Conservation (phyloP, 2,329 filamentous ascomycete species). For the Colletotrichum cereale region DNA sequence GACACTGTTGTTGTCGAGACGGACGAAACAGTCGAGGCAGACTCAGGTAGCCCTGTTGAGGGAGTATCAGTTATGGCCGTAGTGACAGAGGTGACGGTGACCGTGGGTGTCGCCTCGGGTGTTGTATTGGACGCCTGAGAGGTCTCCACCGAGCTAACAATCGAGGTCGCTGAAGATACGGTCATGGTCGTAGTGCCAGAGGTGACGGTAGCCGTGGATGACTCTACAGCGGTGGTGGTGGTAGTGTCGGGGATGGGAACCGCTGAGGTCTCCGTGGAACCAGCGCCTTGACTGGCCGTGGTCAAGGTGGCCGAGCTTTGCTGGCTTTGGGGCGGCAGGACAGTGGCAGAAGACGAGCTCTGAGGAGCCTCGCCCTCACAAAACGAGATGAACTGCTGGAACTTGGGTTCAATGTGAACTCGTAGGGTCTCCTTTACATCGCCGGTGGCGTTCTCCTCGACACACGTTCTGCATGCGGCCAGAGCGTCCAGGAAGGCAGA, state of each 20-base stretch:
- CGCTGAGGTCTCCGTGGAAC: conserved; percentile 24
- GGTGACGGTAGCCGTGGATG: background rate
- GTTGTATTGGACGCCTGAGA: background rate
- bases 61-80: background rate
- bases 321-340: conserved; percentile 49
- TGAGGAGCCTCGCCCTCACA: conserved; percentile 52
- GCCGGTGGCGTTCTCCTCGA: conserved; percentile 47
- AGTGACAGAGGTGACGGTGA: background rate
- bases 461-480: conserved; percentile 57
- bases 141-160: conserved; percentile 5
- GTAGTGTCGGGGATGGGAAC: conserved; percentile 28
- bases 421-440: conserved; percentile 46
- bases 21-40: background rate
- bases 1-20: background rate
- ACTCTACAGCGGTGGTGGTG: conserved; percentile 14
- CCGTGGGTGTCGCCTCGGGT: conserved; percentile 1
- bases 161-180: conserved; percentile 18
- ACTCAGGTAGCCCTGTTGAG: background rate
- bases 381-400: conserved; percentile 60
- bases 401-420: conserved; percentile 53
- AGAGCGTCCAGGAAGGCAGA: conserved; percentile 58
- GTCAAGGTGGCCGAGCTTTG: conserved; percentile 31
- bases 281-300: conserved; percentile 40
- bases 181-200: conserved; percentile 13
- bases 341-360: conserved; percentile 37